Base-by-base conservation (phyloP, 2,329 filamentous ascomycete genomes). In the Colletotrichum melonis region DNA sequence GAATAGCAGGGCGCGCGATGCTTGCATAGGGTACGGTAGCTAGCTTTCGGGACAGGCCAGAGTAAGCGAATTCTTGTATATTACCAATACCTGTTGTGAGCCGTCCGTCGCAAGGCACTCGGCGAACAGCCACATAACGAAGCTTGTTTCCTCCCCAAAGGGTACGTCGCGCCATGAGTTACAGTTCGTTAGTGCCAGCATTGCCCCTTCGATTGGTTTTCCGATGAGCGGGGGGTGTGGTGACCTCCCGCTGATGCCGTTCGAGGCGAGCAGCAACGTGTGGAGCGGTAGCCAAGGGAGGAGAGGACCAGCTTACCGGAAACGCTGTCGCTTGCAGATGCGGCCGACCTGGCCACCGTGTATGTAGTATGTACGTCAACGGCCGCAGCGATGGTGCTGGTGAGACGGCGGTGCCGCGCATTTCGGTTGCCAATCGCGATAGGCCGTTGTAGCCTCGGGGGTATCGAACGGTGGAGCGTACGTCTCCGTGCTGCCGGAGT, bases 281-380 rank as follows among this genome's bases (percentile, higher is more conserved):
- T 22, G 46, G 14, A 59, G 66, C 22, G 42, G 60, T 55, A 46
- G 49, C 62, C 67, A 22, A 52, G 26, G 55, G 35, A 42, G 16
- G 30, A 55, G 54, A 30, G 46, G 52, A 63, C 66, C 69, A 72
- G 55, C 62, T 59, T 52, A 57, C 55, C 46, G 56, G 55, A 65
- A 70, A 70, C 28, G 56, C 60, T 62, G 67, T 57, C 49, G 67
- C 59, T 46, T 73, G 62, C 71, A 71, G 56, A 73, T 66, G 67
- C 42, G 59, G 46, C 59, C 30, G 26, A 28, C 7, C 60, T 52
- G 24, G 30, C 32, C 55, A 63, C 49, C 65, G 63, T 38, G 46
- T 55, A 56, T 26, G 26, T 16, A 54, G 46, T 55, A 56, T 32
- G 26, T 16, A 54, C 22, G 56, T 32, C 56, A 42, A 22, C 55